Evolutionary conservation across 2,329 filamentous ascomycete species (phyloP).

Genomic region (Sporothrix curviconia): DNA sequence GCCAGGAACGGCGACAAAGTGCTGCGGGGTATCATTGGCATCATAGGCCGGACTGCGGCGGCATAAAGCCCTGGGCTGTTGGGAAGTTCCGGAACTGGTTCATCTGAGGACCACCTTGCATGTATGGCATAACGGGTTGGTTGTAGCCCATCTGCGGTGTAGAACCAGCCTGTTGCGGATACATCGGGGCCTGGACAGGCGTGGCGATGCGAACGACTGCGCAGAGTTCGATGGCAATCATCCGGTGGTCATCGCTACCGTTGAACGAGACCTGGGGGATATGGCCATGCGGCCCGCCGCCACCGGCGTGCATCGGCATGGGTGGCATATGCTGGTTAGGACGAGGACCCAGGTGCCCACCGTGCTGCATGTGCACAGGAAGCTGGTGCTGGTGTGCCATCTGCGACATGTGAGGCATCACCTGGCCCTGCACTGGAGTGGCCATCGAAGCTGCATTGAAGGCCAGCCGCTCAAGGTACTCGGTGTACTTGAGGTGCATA

Average conservation of each 20-base stretch:
- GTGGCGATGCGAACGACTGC: constrained; percentile 79
- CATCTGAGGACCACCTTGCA: constrained; percentile 65
- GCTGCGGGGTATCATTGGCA: constrained; percentile 77
- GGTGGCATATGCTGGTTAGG: constrained; percentile 70
- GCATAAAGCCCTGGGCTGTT: constrained; percentile 69
- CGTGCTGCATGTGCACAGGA: constrained; percentile 68
- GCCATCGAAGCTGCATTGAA: constrained; percentile 46
- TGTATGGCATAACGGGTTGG: constrained; percentile 66
- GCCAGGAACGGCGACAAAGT: constrained; percentile 69
- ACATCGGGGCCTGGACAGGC: constrained; percentile 67
- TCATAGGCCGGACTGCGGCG: constrained; percentile 64
- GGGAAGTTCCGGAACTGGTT: constrained; percentile 62
- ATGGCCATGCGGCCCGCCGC: constrained; percentile 52
- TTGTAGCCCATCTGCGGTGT: constrained; percentile 65
- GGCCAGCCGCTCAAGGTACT: constrained; percentile 67
- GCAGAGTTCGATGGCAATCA: constrained; percentile 81
- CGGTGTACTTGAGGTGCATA: constrained; percentile 62
- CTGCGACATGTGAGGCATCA: constrained; percentile 62
- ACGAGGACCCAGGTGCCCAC: constrained; percentile 60
- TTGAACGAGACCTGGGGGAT: constrained; percentile 60
- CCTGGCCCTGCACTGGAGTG: constrained; percentile 47
- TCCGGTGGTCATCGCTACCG: constrained; percentile 67
- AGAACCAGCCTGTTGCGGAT: constrained; percentile 61
- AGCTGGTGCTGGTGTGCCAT: constrained; percentile 78
- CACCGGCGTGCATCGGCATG: constrained; percentile 66